Evolutionary conservation across 129 eudicot species (phyloP), one percentile per base, ranked within the genome.

Genomic region (Lactuca saligna): DNA sequence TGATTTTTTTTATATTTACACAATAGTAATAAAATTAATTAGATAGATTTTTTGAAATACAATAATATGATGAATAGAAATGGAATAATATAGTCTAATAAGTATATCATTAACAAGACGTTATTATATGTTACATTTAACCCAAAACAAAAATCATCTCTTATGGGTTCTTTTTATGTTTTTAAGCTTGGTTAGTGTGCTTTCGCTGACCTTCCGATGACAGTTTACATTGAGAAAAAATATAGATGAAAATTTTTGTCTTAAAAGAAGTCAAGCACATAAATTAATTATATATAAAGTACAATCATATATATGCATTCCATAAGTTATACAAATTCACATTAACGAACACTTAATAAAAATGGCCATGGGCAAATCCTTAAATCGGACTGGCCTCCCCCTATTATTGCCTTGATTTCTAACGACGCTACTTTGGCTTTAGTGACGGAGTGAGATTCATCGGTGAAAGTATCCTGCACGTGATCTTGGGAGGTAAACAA

Each of bases 401-500:
- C 57, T 17, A 65, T 29, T 64, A 44, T 65, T 14, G 38, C 56
- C 57, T 42, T 65, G 35, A 29, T 46, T 46, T 46, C 12, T 12
- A 46, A 46, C 51, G 51, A 46, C 51, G 15, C 51, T 46, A 46
- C 51, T 46, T 46, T 46, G 13, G 3, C 17, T 56, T 56, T 29
- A 25, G n/a, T 57, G 63, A 57, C 38, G 13, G 35, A 33, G 15
- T 25, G 7, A 33, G 4, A 8, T 54, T 68, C 73, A 68, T 57
- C 63, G 17, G 37, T 34, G 17, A 54, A 68, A 12, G 12, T 68
- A 37, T 17, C 63, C 51, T 11, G 63, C 31, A 37, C 73, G 63
- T 54, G 81, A 71, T 65, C 84, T 81, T 7, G 93, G 93, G 32
- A 83, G 77, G 57, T 69, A 79, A 54, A 89, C 87, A 31, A 89